Percentiles rank a stretch among this genome's conserved stretches.
Conservation (phyloP, 2,329 filamentous ascomycete species). For the Acarospora socialis region DNA sequence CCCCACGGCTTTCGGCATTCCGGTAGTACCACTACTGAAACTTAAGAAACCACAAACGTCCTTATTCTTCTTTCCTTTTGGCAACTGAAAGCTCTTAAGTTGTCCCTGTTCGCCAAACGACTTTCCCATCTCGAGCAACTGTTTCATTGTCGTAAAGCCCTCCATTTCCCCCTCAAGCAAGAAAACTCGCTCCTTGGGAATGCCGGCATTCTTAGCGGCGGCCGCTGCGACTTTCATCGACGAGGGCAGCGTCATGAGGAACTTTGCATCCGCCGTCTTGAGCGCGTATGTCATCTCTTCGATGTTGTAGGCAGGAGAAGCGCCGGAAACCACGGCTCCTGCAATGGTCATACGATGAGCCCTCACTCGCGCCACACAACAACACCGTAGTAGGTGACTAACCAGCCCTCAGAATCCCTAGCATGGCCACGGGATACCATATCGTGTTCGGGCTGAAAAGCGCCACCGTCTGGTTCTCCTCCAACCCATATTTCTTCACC, state of each 20-base stretch:
- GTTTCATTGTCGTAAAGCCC: constrained; percentile 32
- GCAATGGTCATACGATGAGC: background rate
- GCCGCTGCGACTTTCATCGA: constrained; percentile 40
- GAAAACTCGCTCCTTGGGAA: constrained; percentile 30
- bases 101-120: constrained; percentile 28
- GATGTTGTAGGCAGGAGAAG: constrained; percentile 49
- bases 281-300: constrained; percentile 56
- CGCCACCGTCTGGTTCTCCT: constrained; percentile 41
- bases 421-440: constrained; percentile 52
- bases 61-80: constrained; percentile 39
- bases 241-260: constrained; percentile 42
- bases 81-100: constrained; percentile 34
- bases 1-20: constrained; percentile 33
- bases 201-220: constrained; percentile 40
- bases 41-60: constrained; percentile 41
- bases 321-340: constrained; percentile 45
- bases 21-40: constrained; percentile 37
- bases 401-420: constrained; percentile 37
- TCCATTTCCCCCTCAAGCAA: constrained; percentile 29
- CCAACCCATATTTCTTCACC: constrained; percentile 39
- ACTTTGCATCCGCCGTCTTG: constrained; percentile 41
- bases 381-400: constrained; percentile 30
- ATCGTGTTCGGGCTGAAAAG: constrained; percentile 52
- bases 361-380: background rate
- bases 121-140: constrained; percentile 24